Evolutionary conservation across 2,329 filamentous ascomycete species (phyloP).

Genomic region (Byssochlamys sp.): DNA sequence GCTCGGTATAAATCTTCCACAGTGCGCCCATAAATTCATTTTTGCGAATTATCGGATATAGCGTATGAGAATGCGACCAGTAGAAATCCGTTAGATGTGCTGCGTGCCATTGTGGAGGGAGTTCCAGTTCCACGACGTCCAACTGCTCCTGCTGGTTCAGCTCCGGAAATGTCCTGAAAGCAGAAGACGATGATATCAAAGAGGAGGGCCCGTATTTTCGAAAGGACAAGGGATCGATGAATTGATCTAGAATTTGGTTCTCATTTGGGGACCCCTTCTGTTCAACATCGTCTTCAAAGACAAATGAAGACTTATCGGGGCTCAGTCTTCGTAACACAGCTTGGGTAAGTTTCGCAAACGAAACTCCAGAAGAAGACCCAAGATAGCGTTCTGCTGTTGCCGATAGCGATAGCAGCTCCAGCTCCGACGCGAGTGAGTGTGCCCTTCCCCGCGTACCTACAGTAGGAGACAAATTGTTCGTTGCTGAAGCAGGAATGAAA

Average conservation of each 20-base stretch:
- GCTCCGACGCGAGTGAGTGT: constrained; percentile 23
- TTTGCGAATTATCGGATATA: constrained; percentile 37
- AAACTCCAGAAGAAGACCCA: constrained; percentile 37
- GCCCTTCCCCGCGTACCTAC: constrained; percentile 5
- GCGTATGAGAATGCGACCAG: constrained; percentile 40
- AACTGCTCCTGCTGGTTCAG: not conserved
- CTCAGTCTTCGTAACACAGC: constrained; percentile 33
- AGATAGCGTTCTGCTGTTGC: constrained; percentile 38
- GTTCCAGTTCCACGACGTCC: not conserved
- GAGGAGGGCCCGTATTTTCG: not conserved
- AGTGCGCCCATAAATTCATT: constrained; percentile 27
- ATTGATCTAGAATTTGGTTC: constrained; percentile 6
- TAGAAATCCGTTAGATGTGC: constrained; percentile 33
- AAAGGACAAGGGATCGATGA: not conserved
- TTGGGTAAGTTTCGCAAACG: constrained; percentile 38
- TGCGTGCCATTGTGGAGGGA: constrained; percentile 15
- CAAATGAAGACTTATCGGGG: constrained; percentile 36
- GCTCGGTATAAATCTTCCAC: constrained; percentile 19
- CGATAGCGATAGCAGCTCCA: constrained; percentile 33
- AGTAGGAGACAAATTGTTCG: constrained; percentile 3
- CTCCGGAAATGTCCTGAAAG: not conserved
- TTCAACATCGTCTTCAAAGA: constrained; percentile 20
- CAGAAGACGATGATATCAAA: not conserved
- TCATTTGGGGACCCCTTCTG: constrained; percentile 8
- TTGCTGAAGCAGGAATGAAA: constrained; percentile 3